Base-by-base conservation (phyloP, 192 early-diverging fungal species). In the Coemansia sp. region DNA sequence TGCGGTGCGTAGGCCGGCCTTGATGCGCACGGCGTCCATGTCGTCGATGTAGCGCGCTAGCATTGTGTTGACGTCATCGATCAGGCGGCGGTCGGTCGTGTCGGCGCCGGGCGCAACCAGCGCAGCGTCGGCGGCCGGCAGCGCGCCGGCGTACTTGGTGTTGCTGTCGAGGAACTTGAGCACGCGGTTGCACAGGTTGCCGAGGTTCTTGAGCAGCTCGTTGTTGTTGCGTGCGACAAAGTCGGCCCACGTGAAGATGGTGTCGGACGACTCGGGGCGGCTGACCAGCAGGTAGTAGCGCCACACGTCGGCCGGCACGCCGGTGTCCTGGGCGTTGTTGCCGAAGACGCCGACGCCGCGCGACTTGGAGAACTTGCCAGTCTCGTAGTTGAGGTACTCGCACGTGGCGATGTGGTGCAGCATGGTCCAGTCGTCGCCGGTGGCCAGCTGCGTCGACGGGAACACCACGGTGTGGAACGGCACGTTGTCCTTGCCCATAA, bases 401-500 rank as follows among this genome's bases (percentile, higher is more conserved):
- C 94, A 95, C 17, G 94, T 92, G 54, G 85, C 89, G 49, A 99
- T 81, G 69, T 93, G 92, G 80, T 99, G 86, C 53, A 97, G 80
- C 22, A 94, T 55, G 11, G 95, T 99, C 90, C 93, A 99, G 24
- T 86, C 57, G 39, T 98, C 95, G 30, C 83, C 83, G 4, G 94
- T 89, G 55, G 89, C 94, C 17, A 95, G 79, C 81, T 95, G 73
- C 18, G 87, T 77, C 53, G 84, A 88, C 27, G 97, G 97, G 88
- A 98, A 99, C 47, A 99, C 84, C 38, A 98, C 91, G 2, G 95
- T 92, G 70, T 99, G 97, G 87, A 99, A 99, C 39, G 93, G 94
- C 17, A 99, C 95, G 56, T 99, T 99, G 73, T 99, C 97, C 81
- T 99, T 99, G 63, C 97, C 97, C 95, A 99, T 98, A 70, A 99